Evolutionary conservation across 345 rosid species (phyloP).

Genomic region (Punica granatum): DNA sequence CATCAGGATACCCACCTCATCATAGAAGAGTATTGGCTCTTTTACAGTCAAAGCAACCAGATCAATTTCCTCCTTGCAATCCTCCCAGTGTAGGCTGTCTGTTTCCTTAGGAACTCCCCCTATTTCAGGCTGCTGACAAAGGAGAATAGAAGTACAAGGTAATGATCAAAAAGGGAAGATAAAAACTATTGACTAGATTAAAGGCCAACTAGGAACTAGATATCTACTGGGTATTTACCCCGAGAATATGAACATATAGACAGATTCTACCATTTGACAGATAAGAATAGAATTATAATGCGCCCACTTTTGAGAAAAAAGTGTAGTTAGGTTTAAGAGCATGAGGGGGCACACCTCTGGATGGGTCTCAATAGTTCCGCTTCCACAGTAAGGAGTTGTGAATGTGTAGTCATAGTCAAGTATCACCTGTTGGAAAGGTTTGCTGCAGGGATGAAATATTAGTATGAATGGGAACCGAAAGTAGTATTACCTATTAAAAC

Average conservation of each 20-base stretch:
- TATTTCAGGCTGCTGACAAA: constrained; percentile 27
- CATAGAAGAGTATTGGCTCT: constrained; percentile 97
- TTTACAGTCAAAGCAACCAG: constrained; percentile 60
- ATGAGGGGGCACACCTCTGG: constrained; percentile 29
- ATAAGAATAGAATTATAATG: not conserved
- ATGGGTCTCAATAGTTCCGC: constrained; percentile 47
- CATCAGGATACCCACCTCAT: constrained; percentile 44
- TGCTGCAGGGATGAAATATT: constrained; percentile 42
- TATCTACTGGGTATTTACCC: not conserved
- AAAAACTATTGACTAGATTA: not conserved
- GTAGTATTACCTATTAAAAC: not conserved
- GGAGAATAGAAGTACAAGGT: not conserved
- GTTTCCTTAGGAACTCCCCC: constrained; percentile 17
- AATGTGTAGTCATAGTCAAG: constrained; percentile 96
- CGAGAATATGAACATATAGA: not conserved
- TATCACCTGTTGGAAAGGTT: constrained; percentile 85
- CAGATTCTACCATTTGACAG: not conserved
- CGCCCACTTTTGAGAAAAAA: not conserved
- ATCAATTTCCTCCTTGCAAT: constrained; percentile 68
- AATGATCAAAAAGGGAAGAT: not conserved
- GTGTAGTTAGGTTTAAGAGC: not conserved
- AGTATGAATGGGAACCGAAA: not conserved
- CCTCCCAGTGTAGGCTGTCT: constrained; percentile 62
- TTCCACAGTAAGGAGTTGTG: constrained; percentile 88
- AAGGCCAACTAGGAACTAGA: too few relatives aligned